Evolutionary conservation across 371 early-diverging fungal genomes (phyloP), one percentile per base, ranked within the genome.

Genomic region (Amoeboaphelidium occidentale): DNA sequence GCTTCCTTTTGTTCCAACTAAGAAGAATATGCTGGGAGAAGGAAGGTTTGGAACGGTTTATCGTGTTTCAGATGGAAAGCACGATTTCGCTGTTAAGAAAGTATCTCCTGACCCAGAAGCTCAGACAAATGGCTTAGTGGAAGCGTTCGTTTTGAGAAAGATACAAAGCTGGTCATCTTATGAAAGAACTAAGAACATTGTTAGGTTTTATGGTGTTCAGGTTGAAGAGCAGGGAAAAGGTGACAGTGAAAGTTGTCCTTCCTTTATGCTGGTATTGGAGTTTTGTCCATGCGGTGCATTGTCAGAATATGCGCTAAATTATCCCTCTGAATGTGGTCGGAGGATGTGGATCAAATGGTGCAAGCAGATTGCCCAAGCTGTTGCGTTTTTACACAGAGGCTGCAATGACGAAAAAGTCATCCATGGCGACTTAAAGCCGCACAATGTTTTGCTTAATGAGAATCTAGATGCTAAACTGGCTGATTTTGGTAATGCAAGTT

Each of bases 401-500:
- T 6, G 10, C 6, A 10, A 6, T 32, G 17, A 17, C 17, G 57
- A 59, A 1, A 74, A 78, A 17, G 58, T 83, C 48, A 67, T 81
- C 13, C 87, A 88, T 61, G 75, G 81, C 53, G 89, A 88, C 50
- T 78, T 88, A 46, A 88, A 88, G 61, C 81, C 79, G 23, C 79
- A 85, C 52, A 86, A 84, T 58, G 62, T 82, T 48, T 53, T 85
- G 60, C 53, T 68, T 4, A 53, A 59, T 21, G 63, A 63, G 3
- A 24, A 48, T 46, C 41, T 62, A 32, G 65, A 66, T 44, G 51
- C 70, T 25, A 59, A 63, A 26, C 58, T 78, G 26, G 66, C 71
- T 23, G 78, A 78, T 53, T 72, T 81, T 53, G 74, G 79, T 17
- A 73, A 69, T 47, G 74, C 68, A 22, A 63, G 67, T 46, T 74